Evolutionary conservation across 495 filamentous ascomycete genomes (phyloP).

Genomic region (Podospora conica): DNA sequence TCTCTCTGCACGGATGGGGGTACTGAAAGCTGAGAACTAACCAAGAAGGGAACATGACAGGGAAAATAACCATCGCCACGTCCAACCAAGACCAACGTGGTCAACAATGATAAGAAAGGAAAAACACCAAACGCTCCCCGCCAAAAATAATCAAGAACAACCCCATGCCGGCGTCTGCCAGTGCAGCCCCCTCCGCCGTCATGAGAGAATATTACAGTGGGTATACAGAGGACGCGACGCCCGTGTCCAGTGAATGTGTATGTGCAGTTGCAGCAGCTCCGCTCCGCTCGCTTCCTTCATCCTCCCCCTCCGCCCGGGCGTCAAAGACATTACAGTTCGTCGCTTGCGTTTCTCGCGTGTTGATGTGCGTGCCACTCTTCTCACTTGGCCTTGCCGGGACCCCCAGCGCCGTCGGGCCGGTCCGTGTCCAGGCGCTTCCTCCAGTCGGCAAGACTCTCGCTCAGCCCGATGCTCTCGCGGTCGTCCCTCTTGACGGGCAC

Average conservation of each 20-base stretch:
- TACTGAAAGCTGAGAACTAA: neutral
- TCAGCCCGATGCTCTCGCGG: slow-evolving; percentile 45
- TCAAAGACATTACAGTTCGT: slow-evolving; percentile 12
- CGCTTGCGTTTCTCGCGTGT: neutral
- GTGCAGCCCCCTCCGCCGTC: neutral
- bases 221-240: neutral
- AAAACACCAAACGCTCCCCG: neutral
- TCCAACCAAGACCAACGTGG: neutral
- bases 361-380: neutral
- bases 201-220: neutral
- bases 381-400: slow-evolving; percentile 15
- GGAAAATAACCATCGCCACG: neutral
- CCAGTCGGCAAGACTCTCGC: slow-evolving; percentile 68
- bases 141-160: neutral
- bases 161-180: neutral
- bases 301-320: neutral
- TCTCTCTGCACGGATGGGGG: neutral
- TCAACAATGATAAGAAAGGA: neutral
- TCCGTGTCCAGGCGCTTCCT: slow-evolving; percentile 59
- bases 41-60: neutral
- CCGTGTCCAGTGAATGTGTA: neutral
- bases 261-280: neutral
- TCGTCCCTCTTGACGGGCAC: slow-evolving; percentile 42
- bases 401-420: slow-evolving; percentile 19
- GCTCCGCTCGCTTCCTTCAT: neutral